These are phyloP conservation scores for Candida michaelii DNA, from an alignment of 805 yeast genomes.

Conservation along the genomic window DNA sequence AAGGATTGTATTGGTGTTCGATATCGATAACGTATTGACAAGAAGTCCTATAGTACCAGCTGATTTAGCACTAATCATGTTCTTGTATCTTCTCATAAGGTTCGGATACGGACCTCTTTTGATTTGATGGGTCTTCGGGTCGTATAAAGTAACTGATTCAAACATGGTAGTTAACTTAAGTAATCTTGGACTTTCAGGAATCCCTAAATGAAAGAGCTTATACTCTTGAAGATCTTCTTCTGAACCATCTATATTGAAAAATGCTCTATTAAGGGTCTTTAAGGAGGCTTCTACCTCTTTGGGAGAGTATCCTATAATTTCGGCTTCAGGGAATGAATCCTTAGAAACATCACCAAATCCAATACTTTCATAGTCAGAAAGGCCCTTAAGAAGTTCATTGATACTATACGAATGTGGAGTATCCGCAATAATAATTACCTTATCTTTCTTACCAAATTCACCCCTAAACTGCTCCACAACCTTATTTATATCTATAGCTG, in stretches of 20 bases:
- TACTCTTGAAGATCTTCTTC: constrained; percentile 39
- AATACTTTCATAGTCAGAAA: constrained; percentile 34
- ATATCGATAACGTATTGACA: constrained; percentile 83
- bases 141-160: constrained; percentile 48
- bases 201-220: constrained; percentile 65
- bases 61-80: constrained; percentile 84
- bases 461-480: constrained; percentile 42
- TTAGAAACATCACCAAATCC: constrained; percentile 34
- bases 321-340: constrained; percentile 28
- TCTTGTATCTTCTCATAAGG: constrained; percentile 77
- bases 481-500: constrained; percentile 46
- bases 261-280: constrained; percentile 16
- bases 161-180: constrained; percentile 75
- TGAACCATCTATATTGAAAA: constrained; percentile 14
- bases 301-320: constrained; percentile 44
- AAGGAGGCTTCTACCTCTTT: background rate
- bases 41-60: constrained; percentile 91
- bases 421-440: constrained; percentile 70
- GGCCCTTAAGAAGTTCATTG: constrained; percentile 31
- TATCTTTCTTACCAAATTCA: constrained; percentile 37
- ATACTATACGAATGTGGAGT: constrained; percentile 60
- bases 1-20: constrained; percentile 69
- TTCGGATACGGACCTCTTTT: constrained; percentile 70
- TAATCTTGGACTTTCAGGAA: constrained; percentile 77
- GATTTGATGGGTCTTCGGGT: constrained; percentile 36